A percentile compares a stretch with the other conserved stretches of the same genome.
phyloP scores from a whole-genome alignment of 805 yeast genomes.

The Myxozyma monticola region DNA sequence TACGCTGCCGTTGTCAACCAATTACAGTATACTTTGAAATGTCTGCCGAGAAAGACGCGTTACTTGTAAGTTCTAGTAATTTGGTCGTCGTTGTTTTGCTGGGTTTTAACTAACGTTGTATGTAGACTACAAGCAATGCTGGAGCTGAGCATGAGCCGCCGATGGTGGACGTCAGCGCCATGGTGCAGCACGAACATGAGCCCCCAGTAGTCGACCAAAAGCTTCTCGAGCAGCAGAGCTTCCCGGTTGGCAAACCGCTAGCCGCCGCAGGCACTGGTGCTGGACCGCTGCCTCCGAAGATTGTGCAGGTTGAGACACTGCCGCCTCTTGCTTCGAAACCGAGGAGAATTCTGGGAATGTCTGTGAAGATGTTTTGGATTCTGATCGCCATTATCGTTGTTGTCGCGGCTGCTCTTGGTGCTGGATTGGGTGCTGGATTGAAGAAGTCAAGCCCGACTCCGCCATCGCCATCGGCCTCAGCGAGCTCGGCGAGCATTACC shows the following conservation, averaged over 20 bases:
- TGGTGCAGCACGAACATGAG: neutral
- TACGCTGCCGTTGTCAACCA: too few relatives aligned
- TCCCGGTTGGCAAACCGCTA: neutral
- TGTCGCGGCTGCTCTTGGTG: constrained; percentile 1
- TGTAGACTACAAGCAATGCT: too few relatives aligned
- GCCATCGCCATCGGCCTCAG: neutral
- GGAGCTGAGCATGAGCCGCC: too few relatives aligned
- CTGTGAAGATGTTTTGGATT: neutral
- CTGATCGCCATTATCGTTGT: neutral
- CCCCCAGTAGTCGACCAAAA: neutral
- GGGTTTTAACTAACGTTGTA: too few relatives aligned
- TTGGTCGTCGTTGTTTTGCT: too few relatives aligned
- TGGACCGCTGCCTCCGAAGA: too few relatives aligned
- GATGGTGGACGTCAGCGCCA: too few relatives aligned
- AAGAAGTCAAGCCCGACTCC: constrained; percentile 5
- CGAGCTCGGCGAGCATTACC: neutral
- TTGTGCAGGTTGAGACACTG: too few relatives aligned
- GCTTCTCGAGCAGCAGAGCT: neutral
- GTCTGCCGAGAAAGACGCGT: too few relatives aligned
- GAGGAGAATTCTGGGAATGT: neutral
- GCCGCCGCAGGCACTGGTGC: neutral
- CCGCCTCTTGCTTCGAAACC: too few relatives aligned
- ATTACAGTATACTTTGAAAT: too few relatives aligned
- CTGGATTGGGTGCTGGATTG: constrained; percentile 4
- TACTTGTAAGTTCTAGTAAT: too few relatives aligned